Evolutionary conservation across 768 basidiomycete genomes (phyloP), one percentile per base, ranked within the genome.

Genomic region (Udeniomyces megalosporus): DNA sequence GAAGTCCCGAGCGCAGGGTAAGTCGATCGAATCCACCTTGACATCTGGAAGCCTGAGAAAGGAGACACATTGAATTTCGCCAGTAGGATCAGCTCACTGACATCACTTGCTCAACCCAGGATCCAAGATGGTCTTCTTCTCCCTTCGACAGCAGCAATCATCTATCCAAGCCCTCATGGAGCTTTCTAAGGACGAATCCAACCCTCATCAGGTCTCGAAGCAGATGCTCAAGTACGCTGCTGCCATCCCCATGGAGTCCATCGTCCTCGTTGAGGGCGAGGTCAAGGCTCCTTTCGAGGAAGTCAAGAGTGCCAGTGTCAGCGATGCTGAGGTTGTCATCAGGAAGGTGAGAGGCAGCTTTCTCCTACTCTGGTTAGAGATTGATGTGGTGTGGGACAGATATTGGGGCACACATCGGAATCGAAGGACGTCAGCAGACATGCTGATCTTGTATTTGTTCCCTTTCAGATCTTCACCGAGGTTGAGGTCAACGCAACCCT

Each of bases 191-290:
- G 80, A 82, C 12, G 85, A 81, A 50, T 68, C 68, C 22, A 70
- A 71, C 55, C 71, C 72, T 61, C 67, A 72, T 59, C 66, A 71
- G 66, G 79, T 97, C 29, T 92, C 88, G 66, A 96, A 92, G 75
- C 91, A 93, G 72, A 99, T 99, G 95, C 81, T 90, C 44, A 95
- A 90, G 75, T 97, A 86, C 85, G 81, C 84, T 20, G 82, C 83
- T 22, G 71, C 80, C 28, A 75, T 97, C 54, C 77, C 84, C 29
- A 80, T 81, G 69, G 95, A 99, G 76, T 87, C 85, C 62, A 91
- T 99, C 69, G 84, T 97, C 5, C 81, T 92, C 26, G 85, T 93
- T 5, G 85, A 91, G 74, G 93, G 90, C 44, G 70, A 78, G 57
- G 85, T 92, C 47, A 81, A 83, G 72, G 84, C 82, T 73, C 81